phyloP scores from a whole-genome alignment of 345 rosid genomes.

The Adansonia digitata region DNA sequence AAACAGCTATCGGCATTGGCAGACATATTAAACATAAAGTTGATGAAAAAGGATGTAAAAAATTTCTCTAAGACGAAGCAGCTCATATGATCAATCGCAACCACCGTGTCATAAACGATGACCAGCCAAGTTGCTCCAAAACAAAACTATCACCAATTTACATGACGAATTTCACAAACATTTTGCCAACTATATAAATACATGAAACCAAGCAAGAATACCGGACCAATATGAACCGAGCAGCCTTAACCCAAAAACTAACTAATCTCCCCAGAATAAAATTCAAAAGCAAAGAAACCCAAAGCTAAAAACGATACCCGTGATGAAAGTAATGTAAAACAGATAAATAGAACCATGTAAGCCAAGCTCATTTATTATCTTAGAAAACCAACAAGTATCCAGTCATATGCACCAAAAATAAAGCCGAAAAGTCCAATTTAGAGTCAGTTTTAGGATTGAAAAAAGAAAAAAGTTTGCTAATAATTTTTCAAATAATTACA shows the following conservation, averaged over 20 bases:
- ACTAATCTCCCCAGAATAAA: background rate
- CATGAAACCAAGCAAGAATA: background rate
- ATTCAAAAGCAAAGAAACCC: background rate
- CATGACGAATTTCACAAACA: background rate
- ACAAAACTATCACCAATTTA: background rate
- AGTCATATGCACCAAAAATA: background rate
- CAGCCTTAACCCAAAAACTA: background rate
- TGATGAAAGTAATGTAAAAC: background rate
- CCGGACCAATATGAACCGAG: background rate
- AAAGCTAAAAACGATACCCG: background rate
- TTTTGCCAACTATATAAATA: background rate
- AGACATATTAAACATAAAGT: background rate
- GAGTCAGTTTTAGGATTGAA: background rate
- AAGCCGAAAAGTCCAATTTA: background rate
- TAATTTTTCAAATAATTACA: background rate
- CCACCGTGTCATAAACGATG: background rate
- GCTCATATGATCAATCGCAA: constrained; percentile 5
- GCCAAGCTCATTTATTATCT: constrained; percentile 7
- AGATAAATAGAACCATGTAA: background rate
- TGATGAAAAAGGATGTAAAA: background rate
- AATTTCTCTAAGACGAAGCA: background rate
- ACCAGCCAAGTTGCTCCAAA: background rate
- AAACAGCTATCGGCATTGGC: background rate
- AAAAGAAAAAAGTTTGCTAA: background rate
- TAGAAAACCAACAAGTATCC: background rate